Conservation (phyloP, 2,329 filamentous ascomycete species). For the Neonectria magnoliae region DNA sequence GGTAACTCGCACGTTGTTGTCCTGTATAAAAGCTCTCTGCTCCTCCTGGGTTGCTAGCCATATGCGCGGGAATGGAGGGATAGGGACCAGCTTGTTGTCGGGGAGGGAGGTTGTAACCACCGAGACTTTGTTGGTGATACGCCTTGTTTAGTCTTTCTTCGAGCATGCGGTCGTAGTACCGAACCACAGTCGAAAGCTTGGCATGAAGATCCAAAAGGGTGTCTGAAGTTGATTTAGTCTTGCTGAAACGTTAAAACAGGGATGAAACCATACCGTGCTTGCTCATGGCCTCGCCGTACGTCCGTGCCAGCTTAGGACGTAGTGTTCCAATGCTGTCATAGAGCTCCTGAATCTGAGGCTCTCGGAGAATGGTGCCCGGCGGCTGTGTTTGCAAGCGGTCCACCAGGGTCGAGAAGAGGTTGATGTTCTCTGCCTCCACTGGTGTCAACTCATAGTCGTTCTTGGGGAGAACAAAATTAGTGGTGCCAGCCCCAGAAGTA, state of each 20-base stretch:
- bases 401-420: conserved; percentile 91
- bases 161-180: conserved; percentile 98
- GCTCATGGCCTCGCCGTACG: conserved; percentile 99
- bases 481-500: conserved; percentile 49
- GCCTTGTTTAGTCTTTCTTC: conserved; percentile 94
- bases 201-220: conserved; percentile 93
- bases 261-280: conserved; percentile 78
- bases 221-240: conserved; percentile 62
- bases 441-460: conserved; percentile 95
- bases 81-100: conserved; percentile 72
- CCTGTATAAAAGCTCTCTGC: conserved; percentile 87
- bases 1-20: conserved; percentile 63
- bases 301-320: conserved; percentile 91
- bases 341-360: conserved; percentile 96
- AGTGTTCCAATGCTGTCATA: conserved; percentile 97
- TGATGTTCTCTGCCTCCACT: conserved; percentile 97
- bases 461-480: conserved; percentile 72
- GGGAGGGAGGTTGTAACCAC: conserved; percentile 68
- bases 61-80: conserved; percentile 71
- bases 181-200: conserved; percentile 93
- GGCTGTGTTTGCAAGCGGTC: conserved; percentile 95
- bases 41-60: conserved; percentile 58
- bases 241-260: neutral
- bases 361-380: conserved; percentile 92
- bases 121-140: conserved; percentile 82